Base-by-base conservation (phyloP, 768 basidiomycete species). In the Xerocomus brunneocitrinus region DNA sequence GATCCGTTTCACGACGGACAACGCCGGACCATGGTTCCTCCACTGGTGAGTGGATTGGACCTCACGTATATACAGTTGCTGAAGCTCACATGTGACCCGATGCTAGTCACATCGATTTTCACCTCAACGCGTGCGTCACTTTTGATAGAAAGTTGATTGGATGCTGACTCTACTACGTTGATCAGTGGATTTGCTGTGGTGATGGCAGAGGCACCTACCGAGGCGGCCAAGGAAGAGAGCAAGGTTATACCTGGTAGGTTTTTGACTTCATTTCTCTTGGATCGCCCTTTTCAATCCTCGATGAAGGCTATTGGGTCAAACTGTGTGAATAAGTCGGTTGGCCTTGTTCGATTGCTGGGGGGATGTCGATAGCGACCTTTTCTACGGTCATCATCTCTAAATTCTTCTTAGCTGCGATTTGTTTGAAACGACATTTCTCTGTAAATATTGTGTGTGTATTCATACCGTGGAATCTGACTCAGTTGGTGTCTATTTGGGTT, bases 1-100 rank as follows among this genome's bases (percentile, higher is more conserved):
- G 0, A 73, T 89, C 28, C 78, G 84, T 9, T 88, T 85, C 72
- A 64, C 61, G 16, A 83, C 85, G 0, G 79, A 87, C 63, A 88
- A 87, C 64, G 76, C 84, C 0, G 59, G 62, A 0, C 59, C 62
- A 10, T 64, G 55, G 62, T 41, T 61, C 36, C n/a, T 64, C 14
- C 63, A 64, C 14, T 64, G 63, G 59, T 64, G 36, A 48, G 62
- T 51, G 5, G 8, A 12, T 19, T 47, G 5, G 8, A n/a, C 16
- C 22, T 28, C 25, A 13, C 22, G 9, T 8, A 3, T n/a, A 8
- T 28, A 19, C 9, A 30, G 7, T 13, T 30, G 24, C 24, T 25
- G 16, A 7, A 8, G 8, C 4, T 46, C 8, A 24, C 9, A 36
- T 10, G 24, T 13, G 27, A 19, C 16, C 39, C 41, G 27, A 22